phyloP scores from a whole-genome alignment of 352 stramenopile species.

The Phytophthora lateralis region DNA sequence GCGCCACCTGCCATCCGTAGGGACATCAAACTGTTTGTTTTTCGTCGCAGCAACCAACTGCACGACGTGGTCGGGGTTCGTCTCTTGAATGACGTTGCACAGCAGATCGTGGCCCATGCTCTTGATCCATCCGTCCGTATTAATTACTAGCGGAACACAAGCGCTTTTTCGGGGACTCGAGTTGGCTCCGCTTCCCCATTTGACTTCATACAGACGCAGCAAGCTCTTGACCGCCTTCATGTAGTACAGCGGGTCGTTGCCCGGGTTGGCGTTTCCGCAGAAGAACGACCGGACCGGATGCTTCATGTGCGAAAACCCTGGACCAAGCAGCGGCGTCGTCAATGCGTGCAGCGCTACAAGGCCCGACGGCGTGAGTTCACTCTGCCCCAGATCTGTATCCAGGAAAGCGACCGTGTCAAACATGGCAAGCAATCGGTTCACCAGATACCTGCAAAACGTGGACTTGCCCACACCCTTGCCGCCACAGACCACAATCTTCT shows the following conservation, averaged over 20 bases:
- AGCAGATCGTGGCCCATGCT: constrained; percentile 96
- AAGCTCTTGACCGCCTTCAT: constrained; percentile 75
- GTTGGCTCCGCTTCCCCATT: constrained; percentile 41
- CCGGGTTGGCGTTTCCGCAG: constrained; percentile 75
- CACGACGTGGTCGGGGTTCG: constrained; percentile 91
- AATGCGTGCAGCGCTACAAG: constrained; percentile 93
- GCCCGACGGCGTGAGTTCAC: constrained; percentile 93
- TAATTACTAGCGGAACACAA: constrained; percentile 92
- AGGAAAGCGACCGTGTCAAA: constrained; percentile 90
- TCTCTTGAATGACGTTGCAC: constrained; percentile 86
- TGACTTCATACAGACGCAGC: constrained; percentile 63
- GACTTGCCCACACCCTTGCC: constrained; percentile 96
- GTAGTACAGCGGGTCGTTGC: constrained; percentile 79
- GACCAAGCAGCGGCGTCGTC: constrained; percentile 87
- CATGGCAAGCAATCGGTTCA: constrained; percentile 90
- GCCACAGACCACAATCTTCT: constrained; percentile 92
- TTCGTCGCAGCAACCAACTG: constrained; percentile 92
- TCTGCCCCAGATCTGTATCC: constrained; percentile 96
- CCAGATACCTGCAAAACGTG: constrained; percentile 93
- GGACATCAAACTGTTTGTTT: constrained; percentile 86
- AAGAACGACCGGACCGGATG: constrained; percentile 75
- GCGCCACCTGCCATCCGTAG: constrained; percentile 50
- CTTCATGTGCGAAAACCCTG: constrained; percentile 92
- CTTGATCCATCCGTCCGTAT: constrained; percentile 98
- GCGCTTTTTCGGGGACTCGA: constrained; percentile 10